These are phyloP conservation scores for Lactarius sp. DNA, from an alignment of 768 basidiomycete species.

Conservation along the genomic window DNA sequence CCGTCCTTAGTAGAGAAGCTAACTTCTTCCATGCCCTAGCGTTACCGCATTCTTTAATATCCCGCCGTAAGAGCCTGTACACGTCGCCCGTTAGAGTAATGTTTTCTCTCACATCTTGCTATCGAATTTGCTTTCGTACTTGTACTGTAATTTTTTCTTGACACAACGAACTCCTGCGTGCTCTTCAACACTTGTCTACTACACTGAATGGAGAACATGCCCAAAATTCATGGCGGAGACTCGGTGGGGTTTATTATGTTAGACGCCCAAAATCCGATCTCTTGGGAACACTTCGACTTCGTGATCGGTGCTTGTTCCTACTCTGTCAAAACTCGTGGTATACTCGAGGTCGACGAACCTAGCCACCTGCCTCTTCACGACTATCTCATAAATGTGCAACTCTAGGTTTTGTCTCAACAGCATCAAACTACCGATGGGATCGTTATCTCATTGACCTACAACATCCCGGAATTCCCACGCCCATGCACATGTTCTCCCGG, in stretches of 20 bases:
- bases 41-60: background rate
- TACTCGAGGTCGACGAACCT: conserved; percentile 16
- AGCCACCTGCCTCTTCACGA: background rate
- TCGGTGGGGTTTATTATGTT: conserved; percentile 5
- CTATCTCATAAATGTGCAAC: conserved; percentile 3
- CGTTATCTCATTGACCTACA: background rate
- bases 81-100: conserved; percentile 4
- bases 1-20: conserved; percentile 24
- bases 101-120: background rate
- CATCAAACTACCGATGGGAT: conserved; percentile 1
- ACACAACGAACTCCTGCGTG: background rate
- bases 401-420: conserved; percentile 3
- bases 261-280: conserved; percentile 15
- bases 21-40: background rate
- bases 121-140: conserved; percentile 8
- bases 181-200: background rate
- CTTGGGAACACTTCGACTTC: conserved; percentile 19
- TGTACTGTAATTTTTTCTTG: conserved; percentile 11
- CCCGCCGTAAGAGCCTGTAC: background rate
- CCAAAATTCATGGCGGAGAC: conserved; percentile 8
- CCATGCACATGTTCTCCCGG: background rate
- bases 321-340: conserved; percentile 23
- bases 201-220: conserved; percentile 1
- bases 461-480: conserved; percentile 1
- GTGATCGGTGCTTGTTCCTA: conserved; percentile 23